These are phyloP conservation scores for Paragyromitra xinjiangensis DNA, from an alignment of 495 filamentous ascomycete species.

Conservation along the genomic window DNA sequence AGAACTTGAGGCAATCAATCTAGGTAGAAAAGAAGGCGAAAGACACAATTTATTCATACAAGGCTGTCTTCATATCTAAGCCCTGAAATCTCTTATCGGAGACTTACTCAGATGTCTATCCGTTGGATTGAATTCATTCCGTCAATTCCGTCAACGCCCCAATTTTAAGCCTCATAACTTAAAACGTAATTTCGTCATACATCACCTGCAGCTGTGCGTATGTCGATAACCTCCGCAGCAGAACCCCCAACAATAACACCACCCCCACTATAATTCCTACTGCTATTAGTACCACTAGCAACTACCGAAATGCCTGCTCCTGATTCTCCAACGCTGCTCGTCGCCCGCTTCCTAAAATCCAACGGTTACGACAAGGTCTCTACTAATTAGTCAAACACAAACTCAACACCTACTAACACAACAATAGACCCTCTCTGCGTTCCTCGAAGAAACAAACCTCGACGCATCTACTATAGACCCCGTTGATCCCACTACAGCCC, in stretches of 20 bases:
- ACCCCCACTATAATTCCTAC: background rate
- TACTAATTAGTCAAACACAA: background rate
- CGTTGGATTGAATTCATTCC: slow-evolving; percentile 2
- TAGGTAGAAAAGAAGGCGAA: too few relatives aligned
- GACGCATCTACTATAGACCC: slow-evolving; percentile 60
- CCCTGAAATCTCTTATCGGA: background rate
- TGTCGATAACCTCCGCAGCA: background rate
- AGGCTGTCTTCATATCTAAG: background rate
- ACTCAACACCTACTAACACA: slow-evolving; percentile 20
- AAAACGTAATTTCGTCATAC: background rate
- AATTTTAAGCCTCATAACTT: slow-evolving; percentile 31
- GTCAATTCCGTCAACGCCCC: background rate
- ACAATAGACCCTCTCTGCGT: slow-evolving; percentile 65
- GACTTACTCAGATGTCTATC: background rate
- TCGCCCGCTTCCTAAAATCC: slow-evolving; percentile 70
- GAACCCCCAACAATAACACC: slow-evolving; percentile 7
- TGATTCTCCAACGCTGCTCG: slow-evolving; percentile 64
- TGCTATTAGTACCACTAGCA: background rate
- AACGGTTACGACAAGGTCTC: slow-evolving; percentile 68
- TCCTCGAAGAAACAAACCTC: slow-evolving; percentile 71
- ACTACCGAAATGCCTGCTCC: slow-evolving; percentile 59
- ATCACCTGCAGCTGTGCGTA: background rate
- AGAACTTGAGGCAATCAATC: too few relatives aligned
- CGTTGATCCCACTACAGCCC: slow-evolving; percentile 58
- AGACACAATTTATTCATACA: background rate